These are phyloP conservation scores for Phellinidium pouzarii DNA, from an alignment of 1,284 basidiomycete genomes.

Conservation along the genomic window DNA sequence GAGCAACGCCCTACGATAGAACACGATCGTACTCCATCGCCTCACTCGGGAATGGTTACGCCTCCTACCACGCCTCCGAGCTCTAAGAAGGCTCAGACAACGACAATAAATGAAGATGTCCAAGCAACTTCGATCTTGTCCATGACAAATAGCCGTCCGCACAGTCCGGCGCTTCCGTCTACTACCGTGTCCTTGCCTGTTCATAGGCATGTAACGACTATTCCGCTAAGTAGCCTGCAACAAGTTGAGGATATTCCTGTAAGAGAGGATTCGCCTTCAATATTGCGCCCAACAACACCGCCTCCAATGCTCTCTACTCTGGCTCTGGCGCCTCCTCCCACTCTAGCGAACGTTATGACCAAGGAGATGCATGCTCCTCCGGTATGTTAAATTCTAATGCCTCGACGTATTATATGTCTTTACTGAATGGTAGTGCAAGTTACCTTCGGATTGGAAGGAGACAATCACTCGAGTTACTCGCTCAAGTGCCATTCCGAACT, in stretches of 20 bases:
- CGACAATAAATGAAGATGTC: background rate
- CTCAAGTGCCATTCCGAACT: background rate
- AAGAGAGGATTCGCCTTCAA: background rate
- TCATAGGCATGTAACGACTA: background rate
- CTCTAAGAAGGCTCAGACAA: background rate
- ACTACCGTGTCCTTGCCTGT: background rate
- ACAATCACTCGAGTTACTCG: conserved; percentile 6
- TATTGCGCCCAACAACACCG: background rate
- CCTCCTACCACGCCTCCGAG: conserved; percentile 15
- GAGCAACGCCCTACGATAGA: background rate
- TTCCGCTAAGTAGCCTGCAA: background rate
- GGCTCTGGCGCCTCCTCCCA: background rate
- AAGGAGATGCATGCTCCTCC: conserved; percentile 1
- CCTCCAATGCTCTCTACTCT: background rate
- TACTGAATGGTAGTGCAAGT: background rate
- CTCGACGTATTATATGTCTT: background rate
- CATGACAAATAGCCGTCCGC: background rate
- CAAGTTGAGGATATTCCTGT: background rate
- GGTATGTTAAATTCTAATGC: background rate
- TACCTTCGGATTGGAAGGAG: conserved; percentile 16
- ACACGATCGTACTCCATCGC: background rate
- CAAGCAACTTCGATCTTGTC: background rate
- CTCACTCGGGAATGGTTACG: conserved; percentile 8
- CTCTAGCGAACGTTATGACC: background rate
- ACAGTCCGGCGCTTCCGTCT: background rate